Percentiles rank a stretch among this genome's conserved stretches.
Evolutionary conservation across 2,329 filamentous ascomycete genomes (phyloP).

Genomic region (Penicillium corylophilum): DNA sequence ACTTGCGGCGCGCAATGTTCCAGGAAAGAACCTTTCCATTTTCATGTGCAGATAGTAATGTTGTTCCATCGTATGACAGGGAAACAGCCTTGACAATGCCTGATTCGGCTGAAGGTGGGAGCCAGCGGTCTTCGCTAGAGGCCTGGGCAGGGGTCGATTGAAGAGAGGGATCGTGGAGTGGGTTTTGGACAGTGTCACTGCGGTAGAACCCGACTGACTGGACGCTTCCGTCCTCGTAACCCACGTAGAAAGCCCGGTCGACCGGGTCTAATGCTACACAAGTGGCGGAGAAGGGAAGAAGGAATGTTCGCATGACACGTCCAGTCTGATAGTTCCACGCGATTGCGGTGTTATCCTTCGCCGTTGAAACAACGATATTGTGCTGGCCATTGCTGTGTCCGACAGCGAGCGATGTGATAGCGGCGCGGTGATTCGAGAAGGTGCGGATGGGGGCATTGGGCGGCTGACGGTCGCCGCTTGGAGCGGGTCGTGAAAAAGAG

Average conservation of each 20-base stretch:
- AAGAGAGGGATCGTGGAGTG: constrained; percentile 35
- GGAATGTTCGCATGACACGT: constrained; percentile 72
- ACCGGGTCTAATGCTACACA: constrained; percentile 77
- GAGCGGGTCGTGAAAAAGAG: constrained; percentile 52
- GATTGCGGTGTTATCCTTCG: constrained; percentile 83
- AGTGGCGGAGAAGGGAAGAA: constrained; percentile 71
- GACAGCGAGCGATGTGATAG: constrained; percentile 50
- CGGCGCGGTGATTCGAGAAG: constrained; percentile 67
- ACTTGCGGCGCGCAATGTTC: constrained; percentile 71
- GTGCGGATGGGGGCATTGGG: constrained; percentile 70
- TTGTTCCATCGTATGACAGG: constrained; percentile 79
- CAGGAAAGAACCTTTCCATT: constrained; percentile 77
- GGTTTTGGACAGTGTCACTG: constrained; percentile 44
- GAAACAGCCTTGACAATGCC: constrained; percentile 68
- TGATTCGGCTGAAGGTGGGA: constrained; percentile 60
- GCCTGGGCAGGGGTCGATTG: constrained; percentile 44
- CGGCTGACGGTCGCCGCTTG: constrained; percentile 41
- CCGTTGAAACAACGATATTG: constrained; percentile 80
- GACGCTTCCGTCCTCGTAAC: constrained; percentile 75
- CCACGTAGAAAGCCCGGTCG: constrained; percentile 77
- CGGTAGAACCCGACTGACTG: constrained; percentile 75
- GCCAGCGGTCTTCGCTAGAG: constrained; percentile 43
- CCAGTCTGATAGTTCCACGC: constrained; percentile 90
- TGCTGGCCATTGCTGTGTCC: constrained; percentile 70
- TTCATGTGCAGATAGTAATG: constrained; percentile 75